These are phyloP conservation scores for Colletotrichum nymphaeae DNA, from an alignment of 2,329 filamentous ascomycete species.

Conservation along the genomic window DNA sequence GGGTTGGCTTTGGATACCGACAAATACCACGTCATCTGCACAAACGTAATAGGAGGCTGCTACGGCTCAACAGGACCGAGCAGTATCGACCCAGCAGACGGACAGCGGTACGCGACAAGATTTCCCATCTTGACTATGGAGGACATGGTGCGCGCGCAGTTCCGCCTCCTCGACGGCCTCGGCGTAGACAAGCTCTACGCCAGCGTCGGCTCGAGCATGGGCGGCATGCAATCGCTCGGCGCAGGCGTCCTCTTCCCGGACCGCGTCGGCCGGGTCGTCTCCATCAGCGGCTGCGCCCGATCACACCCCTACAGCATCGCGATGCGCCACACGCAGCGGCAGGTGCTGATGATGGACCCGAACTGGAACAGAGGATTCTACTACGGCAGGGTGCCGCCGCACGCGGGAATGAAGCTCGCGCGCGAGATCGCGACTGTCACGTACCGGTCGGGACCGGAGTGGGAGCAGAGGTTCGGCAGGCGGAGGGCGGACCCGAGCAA, in stretches of 20 bases:
- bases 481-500: constrained; percentile 86
- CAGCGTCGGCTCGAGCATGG: constrained; percentile 96
- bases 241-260: constrained; percentile 86
- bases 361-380: constrained; percentile 98
- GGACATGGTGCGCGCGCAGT: constrained; percentile 98
- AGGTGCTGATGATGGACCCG: constrained; percentile 99
- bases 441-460: constrained; percentile 95
- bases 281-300: constrained; percentile 91
- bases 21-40: constrained; percentile 94
- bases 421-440: constrained; percentile 98
- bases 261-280: constrained; percentile 84
- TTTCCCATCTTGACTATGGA: constrained; percentile 97
- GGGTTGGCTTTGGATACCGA: constrained; percentile 87
- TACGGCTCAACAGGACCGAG: constrained; percentile 95
- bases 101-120: constrained; percentile 88
- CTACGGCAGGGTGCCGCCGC: constrained; percentile 87
- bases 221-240: constrained; percentile 95
- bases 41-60: constrained; percentile 95
- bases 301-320: constrained; percentile 98
- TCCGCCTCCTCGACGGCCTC: constrained; percentile 84
- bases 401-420: constrained; percentile 97
- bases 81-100: constrained; percentile 88
- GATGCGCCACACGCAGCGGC: constrained; percentile 96
- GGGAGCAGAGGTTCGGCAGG: constrained; percentile 94
- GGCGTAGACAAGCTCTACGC: constrained; percentile 85